Evolutionary conservation across 129 eudicot genomes (phyloP).

Genomic region (Centella asiatica): DNA sequence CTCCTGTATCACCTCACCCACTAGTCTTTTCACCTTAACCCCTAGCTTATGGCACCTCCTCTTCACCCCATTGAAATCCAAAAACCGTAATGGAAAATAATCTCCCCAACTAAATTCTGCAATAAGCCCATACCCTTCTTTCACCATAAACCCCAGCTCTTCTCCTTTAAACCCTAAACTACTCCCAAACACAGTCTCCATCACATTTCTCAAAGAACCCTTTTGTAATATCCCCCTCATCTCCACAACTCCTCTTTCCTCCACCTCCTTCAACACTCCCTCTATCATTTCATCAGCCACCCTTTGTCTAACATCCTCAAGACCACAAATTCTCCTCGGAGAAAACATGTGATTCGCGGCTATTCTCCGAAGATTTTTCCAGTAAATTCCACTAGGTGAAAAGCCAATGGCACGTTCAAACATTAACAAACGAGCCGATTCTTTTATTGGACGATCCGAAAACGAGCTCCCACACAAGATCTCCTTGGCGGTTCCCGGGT

Average conservation of each 20-base stretch:
- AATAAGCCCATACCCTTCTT: slow-evolving; percentile 73
- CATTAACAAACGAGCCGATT: slow-evolving; percentile 62
- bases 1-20: slow-evolving; percentile 41
- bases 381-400: slow-evolving; percentile 57
- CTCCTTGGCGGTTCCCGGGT: slow-evolving; percentile 75
- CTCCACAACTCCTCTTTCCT: slow-evolving; percentile 36
- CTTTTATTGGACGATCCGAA: slow-evolving; percentile 70
- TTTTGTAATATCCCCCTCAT: slow-evolving; percentile 48
- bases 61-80: slow-evolving; percentile 64
- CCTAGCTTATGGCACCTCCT: slow-evolving; percentile 61
- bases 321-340: slow-evolving; percentile 51
- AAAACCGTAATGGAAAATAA: slow-evolving; percentile 49
- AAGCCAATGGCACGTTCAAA: slow-evolving; percentile 88
- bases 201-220: slow-evolving; percentile 52
- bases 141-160: slow-evolving; percentile 57
- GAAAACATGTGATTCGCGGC: slow-evolving; percentile 60
- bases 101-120: slow-evolving; percentile 69
- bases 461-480: slow-evolving; percentile 50
- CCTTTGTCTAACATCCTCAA: slow-evolving; percentile 44
- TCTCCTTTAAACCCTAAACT: slow-evolving; percentile 38
- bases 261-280: slow-evolving; percentile 36
- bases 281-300: slow-evolving; percentile 40
- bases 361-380: slow-evolving; percentile 58
- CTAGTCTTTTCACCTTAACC: slow-evolving; percentile 36
- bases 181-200: slow-evolving; percentile 77